Percentiles rank a stretch among this genome's conserved stretches.
Conservation (phyloP, 192 early-diverging fungal species). For the Entomortierella chlamydospora region DNA sequence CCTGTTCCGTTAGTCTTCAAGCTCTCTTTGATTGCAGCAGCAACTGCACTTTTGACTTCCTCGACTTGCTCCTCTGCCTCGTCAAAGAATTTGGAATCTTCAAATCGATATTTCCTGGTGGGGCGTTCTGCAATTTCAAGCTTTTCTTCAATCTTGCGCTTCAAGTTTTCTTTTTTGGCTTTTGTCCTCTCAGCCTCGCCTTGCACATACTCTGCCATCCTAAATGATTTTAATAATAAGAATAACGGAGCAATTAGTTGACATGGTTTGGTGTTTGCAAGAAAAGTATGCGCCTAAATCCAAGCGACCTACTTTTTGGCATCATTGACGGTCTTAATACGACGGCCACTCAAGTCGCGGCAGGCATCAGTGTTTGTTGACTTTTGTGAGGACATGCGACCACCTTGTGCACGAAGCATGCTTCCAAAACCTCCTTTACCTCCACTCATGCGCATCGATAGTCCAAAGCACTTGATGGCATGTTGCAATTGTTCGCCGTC, state of each 20-base stretch:
- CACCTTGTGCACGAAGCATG: constrained; percentile 93
- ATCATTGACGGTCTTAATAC: constrained; percentile 91
- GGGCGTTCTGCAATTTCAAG: constrained; percentile 67
- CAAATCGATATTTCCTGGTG: constrained; percentile 82
- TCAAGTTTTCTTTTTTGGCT: constrained; percentile 67
- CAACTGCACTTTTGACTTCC: constrained; percentile 68
- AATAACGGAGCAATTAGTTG: background rate
- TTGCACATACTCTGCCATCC: constrained; percentile 79
- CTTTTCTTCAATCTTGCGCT: constrained; percentile 86
- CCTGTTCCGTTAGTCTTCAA: constrained; percentile 22
- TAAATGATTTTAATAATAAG: constrained; percentile 19
- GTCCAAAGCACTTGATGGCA: constrained; percentile 43
- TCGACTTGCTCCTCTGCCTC: constrained; percentile 75
- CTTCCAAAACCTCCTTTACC: constrained; percentile 99
- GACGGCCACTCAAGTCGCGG: constrained; percentile 90
- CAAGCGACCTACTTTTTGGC: constrained; percentile 85
- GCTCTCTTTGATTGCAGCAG: constrained; percentile 53
- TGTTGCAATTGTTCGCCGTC: background rate
- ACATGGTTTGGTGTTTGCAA: too few species aligned
- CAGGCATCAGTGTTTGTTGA: constrained; percentile 93
- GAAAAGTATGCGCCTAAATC: too few species aligned
- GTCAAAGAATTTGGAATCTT: constrained; percentile 82
- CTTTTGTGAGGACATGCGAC: constrained; percentile 87
- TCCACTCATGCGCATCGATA: constrained; percentile 71
- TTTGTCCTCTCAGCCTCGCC: constrained; percentile 74